Evolutionary conservation across 257 asterid genomes (phyloP).

Genomic region (Solanum sparsipilum): DNA sequence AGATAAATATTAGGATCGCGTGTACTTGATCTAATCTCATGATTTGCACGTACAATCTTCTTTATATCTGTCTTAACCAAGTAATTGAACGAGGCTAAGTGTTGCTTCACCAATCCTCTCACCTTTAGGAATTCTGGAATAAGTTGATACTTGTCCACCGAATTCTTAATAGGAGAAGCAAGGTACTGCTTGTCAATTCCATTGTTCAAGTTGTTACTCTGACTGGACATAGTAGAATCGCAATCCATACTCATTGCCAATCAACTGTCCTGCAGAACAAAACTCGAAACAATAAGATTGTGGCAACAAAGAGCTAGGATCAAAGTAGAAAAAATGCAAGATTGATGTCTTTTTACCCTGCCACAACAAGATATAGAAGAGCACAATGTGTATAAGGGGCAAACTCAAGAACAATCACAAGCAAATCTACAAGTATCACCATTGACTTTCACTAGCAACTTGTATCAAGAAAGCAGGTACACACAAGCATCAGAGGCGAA

Average conservation of each 20-base stretch:
- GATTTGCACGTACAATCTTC: slow-evolving; percentile 59
- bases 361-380: not conserved
- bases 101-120: slow-evolving; percentile 87
- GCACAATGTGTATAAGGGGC: not conserved
- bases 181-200: slow-evolving; percentile 49
- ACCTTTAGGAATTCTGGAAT: slow-evolving; percentile 84
- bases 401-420: not conserved
- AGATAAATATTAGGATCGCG: slow-evolving; percentile 32
- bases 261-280: not conserved
- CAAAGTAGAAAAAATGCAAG: not conserved
- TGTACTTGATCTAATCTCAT: slow-evolving; percentile 24
- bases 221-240: not conserved
- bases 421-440: not conserved
- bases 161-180: slow-evolving; percentile 51
- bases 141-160: slow-evolving; percentile 68
- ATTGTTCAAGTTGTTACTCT: not conserved
- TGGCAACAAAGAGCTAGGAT: not conserved
- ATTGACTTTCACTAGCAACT: not conserved
- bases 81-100: slow-evolving; percentile 82
- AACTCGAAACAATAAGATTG: not conserved
- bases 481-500: not conserved
- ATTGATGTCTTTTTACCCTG: not conserved
- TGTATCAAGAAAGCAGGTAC: not conserved
- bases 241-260: not conserved
- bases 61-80: slow-evolving; percentile 50